phyloP scores from a whole-genome alignment of 345 rosid species.

The Linum usitatissimum region DNA sequence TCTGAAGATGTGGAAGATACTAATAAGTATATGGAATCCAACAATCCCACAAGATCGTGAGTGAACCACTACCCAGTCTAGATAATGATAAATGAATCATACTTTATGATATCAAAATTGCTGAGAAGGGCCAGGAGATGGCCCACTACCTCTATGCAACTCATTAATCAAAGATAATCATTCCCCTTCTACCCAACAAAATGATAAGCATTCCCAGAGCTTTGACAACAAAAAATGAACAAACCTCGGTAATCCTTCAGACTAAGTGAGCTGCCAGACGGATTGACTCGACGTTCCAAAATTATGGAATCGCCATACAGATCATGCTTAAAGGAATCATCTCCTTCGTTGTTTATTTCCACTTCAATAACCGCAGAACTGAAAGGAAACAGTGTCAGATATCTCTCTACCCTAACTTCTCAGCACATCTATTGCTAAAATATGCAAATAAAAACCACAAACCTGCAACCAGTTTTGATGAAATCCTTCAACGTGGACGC shows the following conservation, averaged over 20 bases:
- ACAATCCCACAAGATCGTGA: too few relatives aligned
- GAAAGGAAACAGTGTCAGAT: slow-evolving; percentile 13
- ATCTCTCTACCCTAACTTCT: neutral
- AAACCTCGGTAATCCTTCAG: slow-evolving; percentile 69
- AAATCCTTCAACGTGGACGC: slow-evolving; percentile 73
- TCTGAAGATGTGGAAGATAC: neutral
- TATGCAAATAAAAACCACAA: slow-evolving; percentile 12
- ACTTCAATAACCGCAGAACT: slow-evolving; percentile 72
- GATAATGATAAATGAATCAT: neutral
- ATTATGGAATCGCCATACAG: slow-evolving; percentile 51
- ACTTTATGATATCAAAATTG: neutral
- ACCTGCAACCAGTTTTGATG: slow-evolving; percentile 90
- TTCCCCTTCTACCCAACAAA: too few relatives aligned
- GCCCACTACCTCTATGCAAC: too few relatives aligned
- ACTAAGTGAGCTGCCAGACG: slow-evolving; percentile 40
- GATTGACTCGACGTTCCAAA: slow-evolving; percentile 72
- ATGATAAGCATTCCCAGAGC: neutral
- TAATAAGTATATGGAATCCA: neutral
- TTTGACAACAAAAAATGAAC: neutral
- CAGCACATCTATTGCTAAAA: neutral
- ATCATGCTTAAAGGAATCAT: slow-evolving; percentile 70
- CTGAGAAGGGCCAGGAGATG: neutral
- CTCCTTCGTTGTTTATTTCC: slow-evolving; percentile 65
- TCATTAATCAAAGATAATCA: too few relatives aligned
- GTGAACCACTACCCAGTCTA: neutral